Conservation (phyloP, 2,329 filamentous ascomycete genomes). For the Ascochyta viciae-villosae region DNA sequence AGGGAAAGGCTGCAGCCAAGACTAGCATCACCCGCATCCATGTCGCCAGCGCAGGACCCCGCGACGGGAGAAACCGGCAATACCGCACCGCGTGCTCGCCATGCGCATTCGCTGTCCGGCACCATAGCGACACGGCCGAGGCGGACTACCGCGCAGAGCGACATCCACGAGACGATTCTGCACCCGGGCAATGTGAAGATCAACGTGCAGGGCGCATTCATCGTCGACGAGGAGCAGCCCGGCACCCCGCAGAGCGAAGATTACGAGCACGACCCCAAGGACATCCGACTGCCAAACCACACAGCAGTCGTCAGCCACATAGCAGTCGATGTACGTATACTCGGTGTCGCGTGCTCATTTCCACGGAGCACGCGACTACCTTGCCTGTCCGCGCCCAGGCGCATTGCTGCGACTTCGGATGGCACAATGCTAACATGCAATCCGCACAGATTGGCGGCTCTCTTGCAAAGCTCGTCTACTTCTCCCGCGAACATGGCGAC, state of each 20-base stretch:
- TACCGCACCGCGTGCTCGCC: slow-evolving; percentile 22
- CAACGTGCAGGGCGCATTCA: slow-evolving; percentile 95
- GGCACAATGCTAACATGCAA: slow-evolving; percentile 25
- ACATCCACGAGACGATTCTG: slow-evolving; percentile 61
- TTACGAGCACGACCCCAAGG: slow-evolving; percentile 78
- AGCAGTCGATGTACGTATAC: slow-evolving; percentile 81
- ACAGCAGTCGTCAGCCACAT: slow-evolving; percentile 95
- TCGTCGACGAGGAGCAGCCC: slow-evolving; percentile 76
- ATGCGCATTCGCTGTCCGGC: slow-evolving; percentile 17
- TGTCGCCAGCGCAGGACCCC: slow-evolving; percentile 42
- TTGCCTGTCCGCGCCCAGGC: not conserved
- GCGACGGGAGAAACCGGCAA: slow-evolving; percentile 42
- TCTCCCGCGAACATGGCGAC: slow-evolving; percentile 84
- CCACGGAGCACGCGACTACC: slow-evolving; percentile 23
- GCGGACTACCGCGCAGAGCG: slow-evolving; percentile 44
- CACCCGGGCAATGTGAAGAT: slow-evolving; percentile 80
- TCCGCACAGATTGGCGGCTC: slow-evolving; percentile 84
- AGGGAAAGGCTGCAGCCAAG: slow-evolving; percentile 49
- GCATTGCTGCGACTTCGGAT: not conserved
- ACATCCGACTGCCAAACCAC: slow-evolving; percentile 96
- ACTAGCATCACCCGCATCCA: slow-evolving; percentile 37
- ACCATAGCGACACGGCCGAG: slow-evolving; percentile 33
- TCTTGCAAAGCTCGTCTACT: slow-evolving; percentile 95
- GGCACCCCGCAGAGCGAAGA: slow-evolving; percentile 59
- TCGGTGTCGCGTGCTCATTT: slow-evolving; percentile 21